A percentile compares a stretch with the other conserved stretches of the same genome.
Conservation (phyloP, 1,284 basidiomycete genomes). For the Pseudozyma pruni region DNA sequence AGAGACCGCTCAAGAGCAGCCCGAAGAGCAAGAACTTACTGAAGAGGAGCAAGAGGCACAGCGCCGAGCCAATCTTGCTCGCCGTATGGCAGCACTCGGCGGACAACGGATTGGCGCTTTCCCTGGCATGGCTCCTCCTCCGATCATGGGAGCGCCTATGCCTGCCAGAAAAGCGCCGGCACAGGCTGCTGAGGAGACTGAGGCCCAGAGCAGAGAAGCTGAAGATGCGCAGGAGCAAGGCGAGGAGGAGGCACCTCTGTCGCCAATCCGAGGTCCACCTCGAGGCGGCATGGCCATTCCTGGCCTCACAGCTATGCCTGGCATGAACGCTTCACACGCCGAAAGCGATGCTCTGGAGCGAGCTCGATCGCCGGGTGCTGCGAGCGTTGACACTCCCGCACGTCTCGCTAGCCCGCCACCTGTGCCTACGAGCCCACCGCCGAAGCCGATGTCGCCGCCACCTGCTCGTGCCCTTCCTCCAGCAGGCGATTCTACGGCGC, state of each 20-base stretch:
- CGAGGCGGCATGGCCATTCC: constrained; percentile 63
- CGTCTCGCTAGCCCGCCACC: constrained; percentile 29
- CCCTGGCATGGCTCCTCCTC: constrained; percentile 75
- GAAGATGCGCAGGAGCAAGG: constrained; percentile 68
- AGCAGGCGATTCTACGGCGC: constrained; percentile 9
- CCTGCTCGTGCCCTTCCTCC: constrained; percentile 24
- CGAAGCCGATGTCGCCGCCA: constrained; percentile 35
- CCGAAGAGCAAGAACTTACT: constrained; percentile 42
- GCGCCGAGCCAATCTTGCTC: constrained; percentile 57
- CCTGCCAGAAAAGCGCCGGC: constrained; percentile 70
- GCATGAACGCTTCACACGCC: constrained; percentile 26
- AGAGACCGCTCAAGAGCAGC: constrained; percentile 9
- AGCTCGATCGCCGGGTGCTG: constrained; percentile 34
- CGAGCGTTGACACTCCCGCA: constrained; percentile 19
- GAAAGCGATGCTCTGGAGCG: constrained; percentile 36
- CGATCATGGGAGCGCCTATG: constrained; percentile 68
- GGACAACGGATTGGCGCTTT: constrained; percentile 58
- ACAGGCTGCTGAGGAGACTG: constrained; percentile 33
- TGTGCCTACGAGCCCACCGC: constrained; percentile 29
- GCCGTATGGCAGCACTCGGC: constrained; percentile 64
- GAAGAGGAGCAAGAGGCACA: constrained; percentile 59
- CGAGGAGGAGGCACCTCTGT: constrained; percentile 17
- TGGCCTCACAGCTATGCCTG: constrained; percentile 48
- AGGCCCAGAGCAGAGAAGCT: constrained; percentile 50
- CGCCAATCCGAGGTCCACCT: constrained; percentile 23